Evolutionary conservation across 2,329 filamentous ascomycete species (phyloP), one percentile per base, ranked within the genome.

Genomic region (Ceratocystis diversiconidia): DNA sequence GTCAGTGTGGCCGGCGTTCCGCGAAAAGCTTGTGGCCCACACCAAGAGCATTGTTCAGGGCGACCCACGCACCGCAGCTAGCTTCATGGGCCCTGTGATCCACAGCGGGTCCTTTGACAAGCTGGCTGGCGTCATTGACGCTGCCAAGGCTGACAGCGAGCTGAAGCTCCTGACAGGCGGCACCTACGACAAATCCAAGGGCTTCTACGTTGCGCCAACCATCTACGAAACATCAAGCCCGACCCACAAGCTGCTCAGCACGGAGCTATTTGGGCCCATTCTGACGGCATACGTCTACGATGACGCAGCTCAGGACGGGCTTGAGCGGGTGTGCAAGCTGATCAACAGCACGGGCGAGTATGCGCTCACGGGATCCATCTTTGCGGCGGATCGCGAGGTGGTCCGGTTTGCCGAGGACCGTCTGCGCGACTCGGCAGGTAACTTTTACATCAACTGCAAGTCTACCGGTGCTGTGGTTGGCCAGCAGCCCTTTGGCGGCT

Each of bases 361-460:
- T 73, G 88, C 84, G 2, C 79, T 92, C 64, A 92, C 89, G 0
- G 89, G 89, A 10, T 82, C 87, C 67, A 79, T 92, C 65, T 92
- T 92, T 73, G 87, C 89, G 8, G 76, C 80, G 65, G 87, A 91
- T 74, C 79, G 89, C 50, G 75, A 79, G 60, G 85, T 81, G 15
- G 77, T 91, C 67, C 81, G 85, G 28, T 79, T 80, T 65, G 89
- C 88, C 0, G 88, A 91, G 74, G 83, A 90, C 70, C 81, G 79
- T 68, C 79, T 92, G 64, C 80, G 87, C 69, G 85, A 91, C 73
- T 78, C 86, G 0, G 88, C 89, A 0, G 89, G 89, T 52, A 92
- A 92, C 78, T 92, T 92, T 74, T 92, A 92, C 77, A 80, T 92
- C 76, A 92, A 92, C 78, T 88, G 86, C 79, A 92, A 92, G 82